phyloP scores from a whole-genome alignment of 2,329 filamentous ascomycete genomes.

The Venturia aucupariae region DNA sequence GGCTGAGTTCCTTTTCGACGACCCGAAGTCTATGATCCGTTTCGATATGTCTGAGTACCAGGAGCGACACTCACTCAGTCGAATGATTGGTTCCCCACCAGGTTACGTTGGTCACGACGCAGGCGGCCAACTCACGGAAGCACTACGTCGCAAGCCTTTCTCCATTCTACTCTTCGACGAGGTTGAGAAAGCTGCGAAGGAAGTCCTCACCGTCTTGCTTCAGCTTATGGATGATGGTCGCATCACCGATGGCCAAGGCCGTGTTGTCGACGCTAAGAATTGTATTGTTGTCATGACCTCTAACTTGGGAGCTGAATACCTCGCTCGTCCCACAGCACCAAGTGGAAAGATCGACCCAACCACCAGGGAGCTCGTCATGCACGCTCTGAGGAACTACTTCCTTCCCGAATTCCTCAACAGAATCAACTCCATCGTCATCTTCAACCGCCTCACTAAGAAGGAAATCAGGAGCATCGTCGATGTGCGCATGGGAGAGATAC shows the following conservation, averaged over 20 bases:
- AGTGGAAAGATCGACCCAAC: conserved; percentile 80
- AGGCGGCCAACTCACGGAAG: conserved; percentile 91
- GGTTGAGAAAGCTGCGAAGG: conserved; percentile 97
- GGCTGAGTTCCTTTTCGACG: conserved; percentile 96
- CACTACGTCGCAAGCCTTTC: conserved; percentile 87
- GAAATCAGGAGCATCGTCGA: conserved; percentile 97
- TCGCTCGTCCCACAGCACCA: conserved; percentile 66
- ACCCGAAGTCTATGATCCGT: conserved; percentile 93
- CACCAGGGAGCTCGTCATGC: conserved; percentile 84
- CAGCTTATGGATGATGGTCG: conserved; percentile 99
- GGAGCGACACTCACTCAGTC: conserved; percentile 85
- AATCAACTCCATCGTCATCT: conserved; percentile 93
- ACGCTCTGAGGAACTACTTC: conserved; percentile 87
- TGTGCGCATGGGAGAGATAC: conserved; percentile 76
- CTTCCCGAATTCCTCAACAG: conserved; percentile 97
- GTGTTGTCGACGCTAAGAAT: conserved; percentile 90
- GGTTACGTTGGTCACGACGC: conserved; percentile 96
- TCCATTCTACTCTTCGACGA: conserved; percentile 97
- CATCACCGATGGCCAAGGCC: conserved; percentile 95
- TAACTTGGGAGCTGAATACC: conserved; percentile 89
- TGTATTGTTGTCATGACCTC: conserved; percentile 99
- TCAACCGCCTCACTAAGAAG: conserved; percentile 82
- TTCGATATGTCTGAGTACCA: conserved; percentile 99
- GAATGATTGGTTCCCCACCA: conserved; percentile 96
- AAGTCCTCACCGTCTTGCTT: conserved; percentile 91